A percentile compares a stretch with the other conserved stretches of the same genome.
Conservation (phyloP, 2,329 filamentous ascomycete genomes). For the Apiospora phragmitis region DNA sequence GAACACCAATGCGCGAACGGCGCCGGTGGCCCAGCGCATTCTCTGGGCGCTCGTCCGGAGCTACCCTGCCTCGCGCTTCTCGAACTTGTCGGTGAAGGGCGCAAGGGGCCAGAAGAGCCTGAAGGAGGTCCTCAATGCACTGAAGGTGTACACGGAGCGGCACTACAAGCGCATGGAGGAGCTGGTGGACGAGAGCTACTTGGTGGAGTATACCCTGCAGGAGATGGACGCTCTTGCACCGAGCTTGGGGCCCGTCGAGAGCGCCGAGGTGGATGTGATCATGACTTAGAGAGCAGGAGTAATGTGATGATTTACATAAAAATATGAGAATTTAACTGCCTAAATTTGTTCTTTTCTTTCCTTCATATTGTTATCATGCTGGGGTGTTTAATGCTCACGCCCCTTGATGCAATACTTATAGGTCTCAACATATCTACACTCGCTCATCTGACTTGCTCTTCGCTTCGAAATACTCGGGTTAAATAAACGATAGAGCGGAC, state of each 20-base stretch:
- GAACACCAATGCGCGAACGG: slow-evolving; percentile 93
- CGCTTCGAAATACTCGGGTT: too few relatives aligned
- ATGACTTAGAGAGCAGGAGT: slow-evolving; percentile 6
- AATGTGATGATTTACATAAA: background rate
- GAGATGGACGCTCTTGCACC: slow-evolving; percentile 70
- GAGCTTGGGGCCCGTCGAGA: background rate
- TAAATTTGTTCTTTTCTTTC: background rate
- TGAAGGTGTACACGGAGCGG: slow-evolving; percentile 87
- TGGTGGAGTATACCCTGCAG: slow-evolving; percentile 88
- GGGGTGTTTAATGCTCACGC: background rate
- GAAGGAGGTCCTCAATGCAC: slow-evolving; percentile 82
- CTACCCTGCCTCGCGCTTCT: slow-evolving; percentile 77
- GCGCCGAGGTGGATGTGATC: slow-evolving; percentile 7
- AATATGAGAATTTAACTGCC: background rate
- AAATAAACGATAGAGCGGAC: too few relatives aligned
- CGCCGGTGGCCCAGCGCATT: slow-evolving; percentile 81
- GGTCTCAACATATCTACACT: background rate
- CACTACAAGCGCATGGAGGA: slow-evolving; percentile 91
- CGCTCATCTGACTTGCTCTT: background rate
- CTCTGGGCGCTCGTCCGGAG: slow-evolving; percentile 76
- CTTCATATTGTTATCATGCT: background rate
- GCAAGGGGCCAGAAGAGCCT: slow-evolving; percentile 64
- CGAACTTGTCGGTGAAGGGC: slow-evolving; percentile 64
- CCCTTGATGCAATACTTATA: too few relatives aligned
- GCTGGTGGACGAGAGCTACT: slow-evolving; percentile 88